Conservation (phyloP, 345 rosid species). For the Hibiscus trionum region DNA sequence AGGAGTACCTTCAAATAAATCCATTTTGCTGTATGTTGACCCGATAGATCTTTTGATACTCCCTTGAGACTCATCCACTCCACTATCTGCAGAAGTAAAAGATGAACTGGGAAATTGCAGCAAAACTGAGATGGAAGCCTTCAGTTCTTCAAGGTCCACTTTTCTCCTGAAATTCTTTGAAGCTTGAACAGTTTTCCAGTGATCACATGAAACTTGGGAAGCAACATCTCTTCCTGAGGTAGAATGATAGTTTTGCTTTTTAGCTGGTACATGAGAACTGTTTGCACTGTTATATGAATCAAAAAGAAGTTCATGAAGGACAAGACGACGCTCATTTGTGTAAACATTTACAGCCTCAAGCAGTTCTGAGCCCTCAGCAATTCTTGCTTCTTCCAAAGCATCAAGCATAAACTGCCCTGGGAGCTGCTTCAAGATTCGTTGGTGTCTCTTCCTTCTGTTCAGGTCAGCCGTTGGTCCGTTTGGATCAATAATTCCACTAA, state of each 20-base stretch:
- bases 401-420: conserved; percentile 61
- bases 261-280: conserved; percentile 19
- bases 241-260: conserved; percentile 31
- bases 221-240: conserved; percentile 21
- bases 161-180: conserved; percentile 36
- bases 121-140: conserved; percentile 56
- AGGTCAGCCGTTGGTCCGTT: conserved; percentile 37
- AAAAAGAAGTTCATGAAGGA: conserved; percentile 44
- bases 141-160: conserved; percentile 47
- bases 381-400: conserved; percentile 54
- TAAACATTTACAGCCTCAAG: conserved; percentile 57
- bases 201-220: conserved; percentile 30
- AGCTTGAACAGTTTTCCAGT: conserved; percentile 34
- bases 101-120: conserved; percentile 57
- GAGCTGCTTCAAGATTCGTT: conserved; percentile 69
- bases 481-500: conserved; percentile 76
- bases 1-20: conserved; percentile 46
- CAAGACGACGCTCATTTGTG: conserved; percentile 76
- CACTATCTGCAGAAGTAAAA: conserved; percentile 33
- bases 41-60: conserved; percentile 59
- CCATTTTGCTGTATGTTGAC: conserved; percentile 35
- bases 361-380: conserved; percentile 55
- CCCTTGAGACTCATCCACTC: conserved; percentile 56
- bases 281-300: conserved; percentile 25
- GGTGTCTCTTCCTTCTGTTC: conserved; percentile 66